Percentiles rank a stretch among this genome's conserved stretches.
Conservation (phyloP, 176 grass and related monocot species). For the Zizania latifolia region DNA sequence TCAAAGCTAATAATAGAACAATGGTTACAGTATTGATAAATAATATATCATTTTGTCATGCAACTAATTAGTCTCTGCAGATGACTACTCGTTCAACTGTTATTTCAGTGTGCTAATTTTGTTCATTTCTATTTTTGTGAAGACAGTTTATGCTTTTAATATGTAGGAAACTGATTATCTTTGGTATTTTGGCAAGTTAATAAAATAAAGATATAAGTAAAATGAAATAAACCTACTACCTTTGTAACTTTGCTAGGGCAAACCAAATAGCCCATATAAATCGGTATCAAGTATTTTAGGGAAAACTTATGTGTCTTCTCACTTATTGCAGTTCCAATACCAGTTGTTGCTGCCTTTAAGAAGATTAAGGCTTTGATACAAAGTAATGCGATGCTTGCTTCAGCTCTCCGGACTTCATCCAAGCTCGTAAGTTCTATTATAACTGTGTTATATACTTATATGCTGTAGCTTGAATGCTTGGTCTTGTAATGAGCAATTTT, state of each 20-base stretch:
- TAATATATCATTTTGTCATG: not conserved
- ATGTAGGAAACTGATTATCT: not conserved
- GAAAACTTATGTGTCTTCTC: conserved; percentile 26
- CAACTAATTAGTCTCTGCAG: not conserved
- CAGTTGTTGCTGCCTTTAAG: conserved; percentile 88
- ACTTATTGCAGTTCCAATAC: conserved; percentile 77
- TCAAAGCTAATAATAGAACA: not conserved
- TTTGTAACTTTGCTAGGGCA: not conserved
- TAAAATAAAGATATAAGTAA: not conserved
- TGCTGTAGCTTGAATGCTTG: not conserved
- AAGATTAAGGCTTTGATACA: conserved; percentile 95
- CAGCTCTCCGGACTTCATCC: conserved; percentile 81
- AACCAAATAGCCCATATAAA: not conserved
- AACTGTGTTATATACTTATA: not conserved
- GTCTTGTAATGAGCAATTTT: not conserved
- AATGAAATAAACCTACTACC: not conserved
- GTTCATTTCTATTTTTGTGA: not conserved
- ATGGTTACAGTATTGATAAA: not conserved
- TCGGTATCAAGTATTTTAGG: not conserved
- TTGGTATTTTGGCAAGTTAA: not conserved
- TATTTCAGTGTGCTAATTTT: not conserved
- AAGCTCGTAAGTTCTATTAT: conserved; percentile 69
- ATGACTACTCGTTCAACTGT: not conserved
- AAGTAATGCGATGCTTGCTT: conserved; percentile 71
- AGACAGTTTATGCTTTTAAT: conserved; percentile 11